Percentiles rank a stretch among this genome's conserved stretches.
Conservation (phyloP, 2,329 filamentous ascomycete genomes). For the Monosporascus cannonballus region DNA sequence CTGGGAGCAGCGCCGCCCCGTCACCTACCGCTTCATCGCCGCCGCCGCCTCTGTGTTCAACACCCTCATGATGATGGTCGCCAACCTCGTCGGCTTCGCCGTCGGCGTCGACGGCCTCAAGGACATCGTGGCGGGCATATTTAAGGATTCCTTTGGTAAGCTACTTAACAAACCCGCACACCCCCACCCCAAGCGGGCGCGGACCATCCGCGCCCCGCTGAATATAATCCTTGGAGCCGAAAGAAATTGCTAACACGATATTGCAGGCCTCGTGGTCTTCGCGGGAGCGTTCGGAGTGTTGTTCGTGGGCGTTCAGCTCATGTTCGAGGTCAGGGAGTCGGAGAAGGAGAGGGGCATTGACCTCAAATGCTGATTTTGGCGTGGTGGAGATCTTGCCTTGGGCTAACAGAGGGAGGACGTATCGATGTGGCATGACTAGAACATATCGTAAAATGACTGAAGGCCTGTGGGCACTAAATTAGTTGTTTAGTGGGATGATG, state of each 20-base stretch:
- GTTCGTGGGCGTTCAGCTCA: slow-evolving; percentile 83
- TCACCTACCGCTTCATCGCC: slow-evolving; percentile 72
- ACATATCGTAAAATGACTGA: too few species aligned
- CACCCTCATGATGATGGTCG: slow-evolving; percentile 89
- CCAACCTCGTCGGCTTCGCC: slow-evolving; percentile 92
- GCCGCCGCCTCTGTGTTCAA: slow-evolving; percentile 77
- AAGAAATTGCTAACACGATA: not conserved
- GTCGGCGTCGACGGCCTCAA: slow-evolving; percentile 83
- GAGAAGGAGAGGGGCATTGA: slow-evolving; percentile 78
- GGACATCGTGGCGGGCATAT: slow-evolving; percentile 67
- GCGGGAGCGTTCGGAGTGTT: slow-evolving; percentile 63
- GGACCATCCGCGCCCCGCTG: not conserved
- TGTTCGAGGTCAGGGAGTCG: slow-evolving; percentile 89
- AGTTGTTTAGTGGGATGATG: too few species aligned
- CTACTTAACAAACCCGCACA: slow-evolving; percentile 1
- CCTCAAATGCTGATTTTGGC: slow-evolving; percentile 62
- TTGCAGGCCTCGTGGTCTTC: slow-evolving; percentile 64
- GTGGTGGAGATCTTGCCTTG: too few species aligned
- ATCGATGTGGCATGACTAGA: too few species aligned
- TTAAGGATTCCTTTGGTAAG: slow-evolving; percentile 66
- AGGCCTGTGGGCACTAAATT: too few species aligned
- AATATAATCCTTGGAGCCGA: slow-evolving; percentile 1
- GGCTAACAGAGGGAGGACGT: too few species aligned
- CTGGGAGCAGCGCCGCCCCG: slow-evolving; percentile 62
- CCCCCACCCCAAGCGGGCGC: not conserved